phyloP scores from a whole-genome alignment of 2,329 filamentous ascomycete species.

The Cyclaneusma minus region DNA sequence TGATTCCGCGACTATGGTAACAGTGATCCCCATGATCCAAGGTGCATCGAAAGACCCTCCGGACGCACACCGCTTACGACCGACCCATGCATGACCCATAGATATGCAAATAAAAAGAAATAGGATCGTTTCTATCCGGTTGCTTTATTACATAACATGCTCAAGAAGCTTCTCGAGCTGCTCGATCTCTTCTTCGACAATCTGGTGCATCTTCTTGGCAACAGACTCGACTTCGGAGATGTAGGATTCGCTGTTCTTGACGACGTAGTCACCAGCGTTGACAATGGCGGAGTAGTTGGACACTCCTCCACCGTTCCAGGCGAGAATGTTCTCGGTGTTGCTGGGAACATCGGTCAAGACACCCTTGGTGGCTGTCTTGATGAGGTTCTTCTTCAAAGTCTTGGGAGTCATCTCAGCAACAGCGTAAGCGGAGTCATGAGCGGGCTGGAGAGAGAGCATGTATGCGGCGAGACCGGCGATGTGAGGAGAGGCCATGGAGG shows the following conservation, averaged over 20 bases:
- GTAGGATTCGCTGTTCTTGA: constrained; percentile 33
- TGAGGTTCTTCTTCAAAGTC: constrained; percentile 81
- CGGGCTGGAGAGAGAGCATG: constrained; percentile 89
- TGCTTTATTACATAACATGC: constrained; percentile 10
- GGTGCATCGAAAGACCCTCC: constrained; percentile 1
- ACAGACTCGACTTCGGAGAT: constrained; percentile 43
- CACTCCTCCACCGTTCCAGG: constrained; percentile 95
- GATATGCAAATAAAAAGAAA: constrained; percentile 12
- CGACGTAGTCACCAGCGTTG: constrained; percentile 54
- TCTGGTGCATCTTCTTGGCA: constrained; percentile 44
- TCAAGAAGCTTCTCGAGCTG: constrained; percentile 24
- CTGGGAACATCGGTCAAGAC: constrained; percentile 68
- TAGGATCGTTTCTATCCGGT: constrained; percentile 15
- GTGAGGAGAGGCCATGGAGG: constrained; percentile 97
- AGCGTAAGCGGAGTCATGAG: constrained; percentile 78
- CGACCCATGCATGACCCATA: constrained; percentile 17
- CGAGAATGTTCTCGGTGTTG: constrained; percentile 85
- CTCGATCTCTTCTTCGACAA: constrained; percentile 45
- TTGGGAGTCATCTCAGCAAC: constrained; percentile 80
- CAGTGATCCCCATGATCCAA: background rate
- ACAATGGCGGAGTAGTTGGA: constrained; percentile 82
- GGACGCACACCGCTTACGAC: constrained; percentile 6
- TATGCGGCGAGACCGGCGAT: constrained; percentile 94
- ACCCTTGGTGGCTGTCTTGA: constrained; percentile 66
- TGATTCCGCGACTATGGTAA: constrained; percentile 2